These are phyloP conservation scores for Aspergillus ustus DNA, from an alignment of 2,329 filamentous ascomycete genomes.

Conservation along the genomic window DNA sequence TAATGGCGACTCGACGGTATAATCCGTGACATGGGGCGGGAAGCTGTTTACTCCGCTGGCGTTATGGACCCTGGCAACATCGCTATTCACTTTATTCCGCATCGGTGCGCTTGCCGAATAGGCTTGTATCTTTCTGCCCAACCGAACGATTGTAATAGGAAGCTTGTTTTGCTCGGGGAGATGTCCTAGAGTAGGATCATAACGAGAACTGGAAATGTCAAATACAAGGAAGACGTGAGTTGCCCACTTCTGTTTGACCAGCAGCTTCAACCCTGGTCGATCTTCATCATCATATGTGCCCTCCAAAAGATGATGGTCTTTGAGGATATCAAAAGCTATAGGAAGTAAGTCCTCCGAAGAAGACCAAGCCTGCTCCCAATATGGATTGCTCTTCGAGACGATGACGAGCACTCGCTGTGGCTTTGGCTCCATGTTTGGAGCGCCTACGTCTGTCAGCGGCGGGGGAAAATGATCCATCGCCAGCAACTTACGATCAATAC, in stretches of 20 bases:
- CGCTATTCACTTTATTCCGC: slow-evolving; percentile 30
- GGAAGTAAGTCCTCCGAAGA: slow-evolving; percentile 26
- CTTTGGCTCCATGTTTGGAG: slow-evolving; percentile 18
- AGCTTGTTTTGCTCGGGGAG: slow-evolving; percentile 33
- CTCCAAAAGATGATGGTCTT: slow-evolving; percentile 18
- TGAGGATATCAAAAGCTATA: slow-evolving; percentile 26
- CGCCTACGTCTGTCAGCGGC: not conserved
- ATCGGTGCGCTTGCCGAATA: slow-evolving; percentile 28
- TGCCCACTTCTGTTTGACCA: slow-evolving; percentile 30
- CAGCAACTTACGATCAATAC: too few relatives aligned
- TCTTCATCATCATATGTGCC: slow-evolving; percentile 3
- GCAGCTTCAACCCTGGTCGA: slow-evolving; percentile 20
- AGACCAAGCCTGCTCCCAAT: slow-evolving; percentile 22
- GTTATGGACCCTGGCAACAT: slow-evolving; percentile 32
- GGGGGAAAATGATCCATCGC: too few relatives aligned
- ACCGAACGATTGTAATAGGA: slow-evolving; percentile 29
- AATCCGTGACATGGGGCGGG: slow-evolving; percentile 31
- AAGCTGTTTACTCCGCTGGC: slow-evolving; percentile 28
- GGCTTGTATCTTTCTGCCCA: slow-evolving; percentile 29
- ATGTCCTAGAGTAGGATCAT: slow-evolving; percentile 29
- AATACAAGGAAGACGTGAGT: slow-evolving; percentile 33
- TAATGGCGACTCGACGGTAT: slow-evolving; percentile 25
- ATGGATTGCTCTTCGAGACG: slow-evolving; percentile 28
- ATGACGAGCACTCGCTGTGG: slow-evolving; percentile 31
- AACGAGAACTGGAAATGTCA: slow-evolving; percentile 29